These are phyloP conservation scores for Mucor plumbeus DNA, from an alignment of 371 early-diverging fungal genomes.

Conservation along the genomic window DNA sequence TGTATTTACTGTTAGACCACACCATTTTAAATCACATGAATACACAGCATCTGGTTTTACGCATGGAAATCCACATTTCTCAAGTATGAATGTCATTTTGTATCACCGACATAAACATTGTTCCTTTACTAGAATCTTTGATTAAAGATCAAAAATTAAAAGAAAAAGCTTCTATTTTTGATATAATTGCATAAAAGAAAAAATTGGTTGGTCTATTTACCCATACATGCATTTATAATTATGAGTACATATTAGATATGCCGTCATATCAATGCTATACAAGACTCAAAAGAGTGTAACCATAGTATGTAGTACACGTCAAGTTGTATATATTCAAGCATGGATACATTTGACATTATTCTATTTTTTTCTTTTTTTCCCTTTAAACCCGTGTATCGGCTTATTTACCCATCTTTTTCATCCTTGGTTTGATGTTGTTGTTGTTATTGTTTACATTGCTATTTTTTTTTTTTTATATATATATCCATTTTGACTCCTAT, in stretches of 20 bases:
- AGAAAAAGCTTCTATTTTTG: not conserved
- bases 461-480: too few relatives aligned
- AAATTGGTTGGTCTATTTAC: not conserved
- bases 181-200: not conserved
- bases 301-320: not conserved
- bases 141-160: not conserved
- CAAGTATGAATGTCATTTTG: not conserved
- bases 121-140: not conserved
- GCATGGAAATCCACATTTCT: conserved; percentile 7
- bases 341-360: not conserved
- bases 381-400: not conserved
- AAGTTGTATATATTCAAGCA: not conserved
- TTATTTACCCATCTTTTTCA: too few relatives aligned
- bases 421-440: not conserved
- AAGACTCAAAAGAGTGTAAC: not conserved
- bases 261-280: not conserved
- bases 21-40: conserved; percentile 3
- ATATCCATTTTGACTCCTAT: not conserved
- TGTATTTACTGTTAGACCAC: not conserved
- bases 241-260: not conserved
- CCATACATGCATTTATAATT: not conserved
- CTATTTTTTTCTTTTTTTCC: not conserved
- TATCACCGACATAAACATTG: conserved; percentile 5
- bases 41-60: conserved; percentile 8
- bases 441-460: conserved; percentile 4